Evolutionary conservation across 1,284 basidiomycete species (phyloP).

Genomic region (Papiliotrema laurentii): DNA sequence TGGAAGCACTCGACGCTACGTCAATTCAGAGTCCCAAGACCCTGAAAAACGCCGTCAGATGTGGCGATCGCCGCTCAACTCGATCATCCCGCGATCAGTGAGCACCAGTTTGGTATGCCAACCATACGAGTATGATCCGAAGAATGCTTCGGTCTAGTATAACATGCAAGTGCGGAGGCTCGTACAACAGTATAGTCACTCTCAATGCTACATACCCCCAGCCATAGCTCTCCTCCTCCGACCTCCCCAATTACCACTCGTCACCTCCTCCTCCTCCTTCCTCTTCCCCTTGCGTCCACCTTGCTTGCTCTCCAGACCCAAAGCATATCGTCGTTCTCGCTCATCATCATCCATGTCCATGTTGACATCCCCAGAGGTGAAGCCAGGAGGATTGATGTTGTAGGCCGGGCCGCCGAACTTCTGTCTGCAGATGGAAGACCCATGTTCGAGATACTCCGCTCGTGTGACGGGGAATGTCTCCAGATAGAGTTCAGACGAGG

Average conservation of each 20-base stretch:
- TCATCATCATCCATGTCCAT: conserved; percentile 37
- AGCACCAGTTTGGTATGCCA: too few species aligned
- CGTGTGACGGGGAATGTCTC: conserved; percentile 60
- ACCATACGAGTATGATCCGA: too few species aligned
- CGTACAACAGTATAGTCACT: too few species aligned
- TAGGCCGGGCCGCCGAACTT: conserved; percentile 39
- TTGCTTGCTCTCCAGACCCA: conserved; percentile 36
- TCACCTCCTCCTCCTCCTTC: conserved; percentile 37
- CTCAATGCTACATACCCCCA: background rate
- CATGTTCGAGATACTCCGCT: conserved; percentile 75
- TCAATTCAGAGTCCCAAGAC: background rate
- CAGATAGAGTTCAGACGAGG: conserved; percentile 55
- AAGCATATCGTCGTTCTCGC: conserved; percentile 36
- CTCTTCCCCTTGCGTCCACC: conserved; percentile 18
- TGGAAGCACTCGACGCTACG: too few species aligned
- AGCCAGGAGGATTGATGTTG: conserved; percentile 37
- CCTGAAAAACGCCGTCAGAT: background rate
- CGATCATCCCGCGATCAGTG: too few species aligned
- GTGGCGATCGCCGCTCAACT: background rate
- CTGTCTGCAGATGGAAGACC: conserved; percentile 62
- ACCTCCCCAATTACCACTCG: conserved; percentile 44
- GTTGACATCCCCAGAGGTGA: conserved; percentile 21
- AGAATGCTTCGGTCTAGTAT: too few species aligned
- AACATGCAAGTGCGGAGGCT: too few species aligned
- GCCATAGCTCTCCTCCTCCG: conserved; percentile 25